Evolutionary conservation across 78 protist genomes (phyloP), one percentile per base, ranked within the genome.

Genomic region (Pigoraptor vietnamica): DNA sequence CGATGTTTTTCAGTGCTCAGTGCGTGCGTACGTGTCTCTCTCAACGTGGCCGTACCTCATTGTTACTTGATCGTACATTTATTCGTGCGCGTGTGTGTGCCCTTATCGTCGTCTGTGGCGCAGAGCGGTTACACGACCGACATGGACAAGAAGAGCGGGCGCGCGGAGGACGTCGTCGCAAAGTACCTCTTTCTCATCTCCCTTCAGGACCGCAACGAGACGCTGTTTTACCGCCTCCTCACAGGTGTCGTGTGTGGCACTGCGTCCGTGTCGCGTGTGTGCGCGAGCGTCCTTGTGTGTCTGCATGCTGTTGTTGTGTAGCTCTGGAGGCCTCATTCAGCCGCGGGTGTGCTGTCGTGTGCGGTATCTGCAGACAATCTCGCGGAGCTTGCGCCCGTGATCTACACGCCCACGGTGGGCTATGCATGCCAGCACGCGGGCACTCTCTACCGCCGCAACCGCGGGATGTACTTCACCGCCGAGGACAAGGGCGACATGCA

Each of bases 361-460:
- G n/a, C n/a, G n/a, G n/a, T n/a, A n/a, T n/a, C n/a, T n/a, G n/a
- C n/a, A 48, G 67, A 96, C 14, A 92, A 96, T 90, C 84, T 97
- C 37, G 95, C 95, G 86, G 92, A 96, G 56, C 81, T 92, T 86
- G 93, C 95, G 39, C 99, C 99, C 83, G 36, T 97, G 79, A 93
- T 98, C 90, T 98, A 98, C 95, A 98, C 99, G 2, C 99, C 98
- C 40, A 96, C 98, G 10, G 97, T 94, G 35, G 99, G 99, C 38
- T 97, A 95, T 87, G 99, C 98, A n/a, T 98, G 99, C 93, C 97
- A 93, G 89, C 93, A 93, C 36, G 81, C 92, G 92, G 96, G 67
- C 36, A 36, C 21, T 39, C 0, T 40, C 24, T 93, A 38, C 88
- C 87, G 90, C 21, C 81, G 93, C 2, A 24, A 81, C 0, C 96